These are phyloP conservation scores for Phytomonas francai DNA, from an alignment of 208 protist species.

Conservation along the genomic window DNA sequence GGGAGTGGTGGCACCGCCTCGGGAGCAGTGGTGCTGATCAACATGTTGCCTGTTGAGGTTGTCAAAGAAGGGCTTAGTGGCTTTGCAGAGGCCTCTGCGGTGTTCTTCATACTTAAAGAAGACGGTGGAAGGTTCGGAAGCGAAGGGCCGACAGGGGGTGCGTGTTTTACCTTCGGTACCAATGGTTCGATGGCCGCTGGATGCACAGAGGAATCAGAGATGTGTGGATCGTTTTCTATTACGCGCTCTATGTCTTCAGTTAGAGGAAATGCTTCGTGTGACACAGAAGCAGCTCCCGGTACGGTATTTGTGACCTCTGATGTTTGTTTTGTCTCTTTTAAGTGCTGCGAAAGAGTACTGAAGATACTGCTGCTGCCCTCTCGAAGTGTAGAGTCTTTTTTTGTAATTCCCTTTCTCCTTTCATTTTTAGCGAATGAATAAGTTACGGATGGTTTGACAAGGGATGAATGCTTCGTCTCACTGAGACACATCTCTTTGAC, in stretches of 20 bases:
- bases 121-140: not conserved
- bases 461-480: not conserved
- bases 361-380: conserved; percentile 44
- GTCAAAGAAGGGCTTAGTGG: not conserved
- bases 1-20: conserved; percentile 24
- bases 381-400: not conserved
- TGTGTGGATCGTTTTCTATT: not conserved
- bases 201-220: not conserved
- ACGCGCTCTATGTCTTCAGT: not conserved
- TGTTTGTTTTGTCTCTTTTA: conserved; percentile 14
- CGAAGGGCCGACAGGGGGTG: not conserved
- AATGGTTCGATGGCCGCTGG: not conserved
- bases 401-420: not conserved
- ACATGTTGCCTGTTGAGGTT: not conserved
- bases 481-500: not conserved
- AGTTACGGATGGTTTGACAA: not conserved
- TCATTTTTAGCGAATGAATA: not conserved
- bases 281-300: not conserved
- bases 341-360: conserved; percentile 79
- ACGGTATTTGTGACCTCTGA: not conserved
- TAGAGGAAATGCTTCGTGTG: not conserved
- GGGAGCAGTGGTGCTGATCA: not conserved
- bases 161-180: not conserved
- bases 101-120: not conserved
- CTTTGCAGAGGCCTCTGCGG: not conserved